Conservation (phyloP, 2,329 filamentous ascomycete genomes). For the Verticillium nonalfalfae region DNA sequence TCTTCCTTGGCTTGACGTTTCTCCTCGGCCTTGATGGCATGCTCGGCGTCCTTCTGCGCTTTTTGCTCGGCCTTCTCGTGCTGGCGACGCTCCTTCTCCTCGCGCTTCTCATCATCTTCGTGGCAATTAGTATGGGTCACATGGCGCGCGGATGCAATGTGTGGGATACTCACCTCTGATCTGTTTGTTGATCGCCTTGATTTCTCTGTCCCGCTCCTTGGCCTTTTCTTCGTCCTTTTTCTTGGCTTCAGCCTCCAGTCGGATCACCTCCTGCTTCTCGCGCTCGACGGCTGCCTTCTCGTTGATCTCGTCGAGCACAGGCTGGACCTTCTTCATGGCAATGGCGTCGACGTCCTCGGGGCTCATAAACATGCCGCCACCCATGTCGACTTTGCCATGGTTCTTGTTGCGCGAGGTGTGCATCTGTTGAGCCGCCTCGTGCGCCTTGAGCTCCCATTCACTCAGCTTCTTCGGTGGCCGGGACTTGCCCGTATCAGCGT, state of each 20-base stretch:
- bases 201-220: conserved; percentile 43
- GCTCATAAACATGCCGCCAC: conserved; percentile 75
- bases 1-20: conserved; percentile 44
- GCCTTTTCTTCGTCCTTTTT: conserved; percentile 52
- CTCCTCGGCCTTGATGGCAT: conserved; percentile 45
- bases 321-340: conserved; percentile 70
- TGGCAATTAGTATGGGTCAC: background rate
- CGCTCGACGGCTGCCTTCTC: conserved; percentile 68
- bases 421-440: conserved; percentile 60
- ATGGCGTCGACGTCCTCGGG: conserved; percentile 73
- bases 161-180: conserved; percentile 47
- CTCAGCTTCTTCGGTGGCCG: conserved; percentile 61
- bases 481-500: conserved; percentile 63
- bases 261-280: conserved; percentile 57
- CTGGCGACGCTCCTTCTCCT: conserved; percentile 34
- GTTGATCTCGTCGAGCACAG: conserved; percentile 78
- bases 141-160: background rate
- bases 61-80: conserved; percentile 43
- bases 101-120: conserved; percentile 38
- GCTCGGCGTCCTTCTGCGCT: conserved; percentile 44
- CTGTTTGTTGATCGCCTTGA: conserved; percentile 46
- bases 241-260: conserved; percentile 58
- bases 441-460: conserved; percentile 75
- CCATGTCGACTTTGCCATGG: conserved; percentile 58
- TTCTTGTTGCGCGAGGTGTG: conserved; percentile 41